These are phyloP conservation scores for Vitis amurensis DNA, from an alignment of 164 flowering plant genomes.

Conservation along the genomic window DNA sequence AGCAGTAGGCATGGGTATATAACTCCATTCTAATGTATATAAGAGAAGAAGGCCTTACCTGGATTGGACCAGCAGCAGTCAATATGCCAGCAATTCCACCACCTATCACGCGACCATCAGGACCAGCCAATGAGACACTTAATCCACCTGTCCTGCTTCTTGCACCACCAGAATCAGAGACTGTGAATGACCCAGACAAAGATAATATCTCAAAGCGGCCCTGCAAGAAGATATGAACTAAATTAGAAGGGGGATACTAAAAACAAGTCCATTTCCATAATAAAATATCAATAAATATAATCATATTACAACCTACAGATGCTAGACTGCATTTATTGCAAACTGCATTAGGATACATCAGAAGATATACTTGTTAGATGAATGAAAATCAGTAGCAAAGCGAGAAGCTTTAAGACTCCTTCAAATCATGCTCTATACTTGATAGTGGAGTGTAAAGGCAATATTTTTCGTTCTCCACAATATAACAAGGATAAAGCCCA, in stretches of 20 bases:
- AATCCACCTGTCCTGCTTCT: constrained; percentile 68
- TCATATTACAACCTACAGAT: not conserved
- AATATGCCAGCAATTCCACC: constrained; percentile 79
- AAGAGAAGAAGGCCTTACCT: constrained; percentile 37
- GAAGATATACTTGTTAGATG: not conserved
- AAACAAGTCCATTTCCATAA: not conserved
- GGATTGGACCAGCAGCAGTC: constrained; percentile 80
- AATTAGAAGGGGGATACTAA: not conserved
- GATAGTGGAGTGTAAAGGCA: not conserved
- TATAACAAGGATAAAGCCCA: not conserved
- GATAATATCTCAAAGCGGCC: constrained; percentile 87
- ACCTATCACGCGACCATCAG: constrained; percentile 90
- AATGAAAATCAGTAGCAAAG: not conserved
- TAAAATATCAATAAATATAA: not conserved
- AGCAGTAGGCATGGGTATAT: no score
- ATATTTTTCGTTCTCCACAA: not conserved
- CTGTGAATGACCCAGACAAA: constrained; percentile 69
- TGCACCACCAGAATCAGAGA: constrained; percentile 47
- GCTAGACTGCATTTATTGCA: not conserved
- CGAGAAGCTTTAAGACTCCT: not conserved
- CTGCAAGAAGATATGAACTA: constrained; percentile 35
- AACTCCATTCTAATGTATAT: no score
- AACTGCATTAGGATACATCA: not conserved
- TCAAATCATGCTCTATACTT: not conserved
- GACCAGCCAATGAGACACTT: constrained; percentile 85